These are phyloP conservation scores for Rhodotorula sp. DNA, from an alignment of 1,284 basidiomycete species.

Conservation along the genomic window DNA sequence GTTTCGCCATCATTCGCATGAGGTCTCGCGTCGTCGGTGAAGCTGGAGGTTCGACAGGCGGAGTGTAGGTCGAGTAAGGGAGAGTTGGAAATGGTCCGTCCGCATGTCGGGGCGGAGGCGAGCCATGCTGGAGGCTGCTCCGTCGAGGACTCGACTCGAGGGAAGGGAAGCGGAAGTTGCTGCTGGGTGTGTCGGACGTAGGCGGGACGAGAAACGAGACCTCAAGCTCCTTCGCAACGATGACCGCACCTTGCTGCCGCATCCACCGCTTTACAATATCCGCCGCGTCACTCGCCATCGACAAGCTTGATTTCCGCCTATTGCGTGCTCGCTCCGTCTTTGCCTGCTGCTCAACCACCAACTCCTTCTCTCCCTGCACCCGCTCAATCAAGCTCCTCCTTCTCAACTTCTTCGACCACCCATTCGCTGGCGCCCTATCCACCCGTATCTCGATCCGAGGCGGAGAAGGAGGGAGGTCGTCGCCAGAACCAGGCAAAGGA, in stretches of 20 bases:
- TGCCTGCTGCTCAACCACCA: neutral
- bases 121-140: neutral
- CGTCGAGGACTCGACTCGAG: neutral
- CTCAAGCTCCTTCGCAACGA: neutral
- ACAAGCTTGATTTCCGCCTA: neutral
- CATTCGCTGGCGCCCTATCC: too few species aligned
- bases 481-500: neutral
- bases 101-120: neutral
- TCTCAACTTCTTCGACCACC: conserved; percentile 5
- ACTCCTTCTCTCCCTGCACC: neutral
- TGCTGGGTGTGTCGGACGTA: neutral
- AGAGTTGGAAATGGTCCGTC: neutral
- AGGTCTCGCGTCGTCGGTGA: neutral
- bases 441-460: neutral
- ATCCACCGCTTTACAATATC: neutral
- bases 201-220: neutral
- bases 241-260: neutral
- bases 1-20: neutral
- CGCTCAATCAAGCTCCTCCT: neutral
- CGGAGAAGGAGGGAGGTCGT: neutral
- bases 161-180: too few species aligned
- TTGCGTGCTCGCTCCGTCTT: neutral
- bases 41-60: neutral
- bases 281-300: neutral
- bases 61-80: neutral